Base-by-base conservation (phyloP, 306 rosid genomes). In the Medicago ruthenica region DNA sequence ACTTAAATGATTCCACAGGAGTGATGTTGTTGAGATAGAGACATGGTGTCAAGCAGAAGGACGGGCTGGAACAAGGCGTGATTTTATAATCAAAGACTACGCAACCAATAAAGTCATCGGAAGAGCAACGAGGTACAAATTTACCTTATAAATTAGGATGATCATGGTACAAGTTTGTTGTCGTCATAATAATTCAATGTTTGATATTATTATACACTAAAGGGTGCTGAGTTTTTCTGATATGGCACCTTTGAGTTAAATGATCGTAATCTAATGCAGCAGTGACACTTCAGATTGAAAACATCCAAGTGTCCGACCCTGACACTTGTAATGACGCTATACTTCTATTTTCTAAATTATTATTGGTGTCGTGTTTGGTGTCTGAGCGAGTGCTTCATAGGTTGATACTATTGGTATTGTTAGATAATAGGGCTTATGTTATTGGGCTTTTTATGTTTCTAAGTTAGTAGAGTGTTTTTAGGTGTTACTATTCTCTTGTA, bases 1-100 rank as follows among this genome's bases (percentile, higher is more conserved):
- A 78, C 67, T 55, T 65, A 51, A 42, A 70, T 27, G 7, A 66
- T 71, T 70, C n/a, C 65, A 79, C 84, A 95, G 97, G 99, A 85
- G 99, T 82, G 99, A 95, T 73, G 92, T 92, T 48, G 90, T 95
- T 86, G 99, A 95, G 85, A 89, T 92, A 76, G 97, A 95, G 82
- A 95, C 99, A 54, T 90, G 97, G 93, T 92, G 96, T 85, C 97
- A 92, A 84, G 87, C 87, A 34, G 99, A 95, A 64, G 97, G 99
- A 45, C 88, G 96, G 85, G 91, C 87, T 68, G 99, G 97, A 82
- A 89, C 92, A 34, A 89, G 99, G 80, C 97, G 97, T 61, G 99
- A 95, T 82, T 95, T 96, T 91, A 90, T 95, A 71, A 60, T 90
- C 42, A 95, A 87, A 83, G 97, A 95, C 82, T 48, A 80, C 61